A percentile compares a stretch with the other conserved stretches of the same genome.
phyloP scores from a whole-genome alignment of 306 rosid species.

The Inga oerstediana region DNA sequence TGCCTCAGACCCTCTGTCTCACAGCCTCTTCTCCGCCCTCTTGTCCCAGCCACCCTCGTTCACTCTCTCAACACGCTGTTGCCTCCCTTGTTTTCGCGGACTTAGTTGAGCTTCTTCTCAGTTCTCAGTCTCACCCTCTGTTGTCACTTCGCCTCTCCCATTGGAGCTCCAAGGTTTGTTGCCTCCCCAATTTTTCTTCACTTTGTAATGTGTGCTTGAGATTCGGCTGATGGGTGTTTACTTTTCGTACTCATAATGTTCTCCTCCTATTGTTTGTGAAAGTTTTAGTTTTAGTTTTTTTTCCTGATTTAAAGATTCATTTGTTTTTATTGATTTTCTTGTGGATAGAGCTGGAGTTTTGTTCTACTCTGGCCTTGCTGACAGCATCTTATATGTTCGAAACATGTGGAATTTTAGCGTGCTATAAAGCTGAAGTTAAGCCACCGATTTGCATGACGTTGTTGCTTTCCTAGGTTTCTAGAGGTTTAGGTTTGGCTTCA shows the following conservation, averaged over 20 bases:
- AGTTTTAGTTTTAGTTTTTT: too few relatives aligned
- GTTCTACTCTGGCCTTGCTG: background rate
- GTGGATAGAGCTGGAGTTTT: background rate
- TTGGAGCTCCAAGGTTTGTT: background rate
- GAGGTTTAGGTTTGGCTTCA: slow-evolving; percentile 32
- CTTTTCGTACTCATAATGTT: too few relatives aligned
- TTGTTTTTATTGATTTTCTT: too few relatives aligned
- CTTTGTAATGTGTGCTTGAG: background rate
- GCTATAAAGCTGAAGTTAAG: slow-evolving; percentile 39
- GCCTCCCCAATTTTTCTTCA: background rate
- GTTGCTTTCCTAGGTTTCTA: slow-evolving; percentile 37
- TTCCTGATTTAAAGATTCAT: too few relatives aligned
- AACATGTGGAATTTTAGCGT: background rate
- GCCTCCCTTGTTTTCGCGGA: background rate
- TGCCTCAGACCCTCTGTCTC: too few relatives aligned
- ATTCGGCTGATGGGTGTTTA: too few relatives aligned
- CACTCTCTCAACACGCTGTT: too few relatives aligned
- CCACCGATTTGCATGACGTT: slow-evolving; percentile 55
- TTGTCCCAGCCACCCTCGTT: too few relatives aligned
- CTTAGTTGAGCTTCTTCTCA: too few relatives aligned
- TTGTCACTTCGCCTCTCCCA: too few relatives aligned
- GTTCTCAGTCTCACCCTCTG: too few relatives aligned
- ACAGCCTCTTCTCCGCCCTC: too few relatives aligned
- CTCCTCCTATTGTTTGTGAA: background rate
- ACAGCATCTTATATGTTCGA: background rate